phyloP scores from a whole-genome alignment of 768 basidiomycete species.

The Phaffia tasmanica region DNA sequence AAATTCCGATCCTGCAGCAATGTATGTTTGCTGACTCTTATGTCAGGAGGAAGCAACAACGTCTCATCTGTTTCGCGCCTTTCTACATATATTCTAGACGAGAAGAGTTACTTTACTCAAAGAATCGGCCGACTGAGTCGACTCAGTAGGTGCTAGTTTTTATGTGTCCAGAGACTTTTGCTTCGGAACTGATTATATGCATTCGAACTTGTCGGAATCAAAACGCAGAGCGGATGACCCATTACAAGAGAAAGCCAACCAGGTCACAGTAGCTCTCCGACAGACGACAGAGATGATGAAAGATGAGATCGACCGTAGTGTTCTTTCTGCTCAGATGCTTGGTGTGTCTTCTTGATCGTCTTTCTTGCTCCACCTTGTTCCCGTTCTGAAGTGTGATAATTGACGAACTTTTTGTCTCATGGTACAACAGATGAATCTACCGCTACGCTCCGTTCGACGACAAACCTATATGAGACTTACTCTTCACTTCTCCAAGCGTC shows the following conservation, averaged over 20 bases:
- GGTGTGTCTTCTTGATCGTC: slow-evolving; percentile 41
- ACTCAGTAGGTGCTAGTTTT: slow-evolving; percentile 3
- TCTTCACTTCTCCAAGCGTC: slow-evolving; percentile 62
- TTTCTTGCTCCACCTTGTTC: neutral
- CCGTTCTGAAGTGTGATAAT: neutral
- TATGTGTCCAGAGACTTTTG: too few species aligned
- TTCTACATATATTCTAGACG: neutral
- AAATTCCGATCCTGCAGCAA: slow-evolving; percentile 38
- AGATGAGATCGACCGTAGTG: slow-evolving; percentile 78
- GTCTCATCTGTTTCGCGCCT: neutral
- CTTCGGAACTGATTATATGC: slow-evolving; percentile 2
- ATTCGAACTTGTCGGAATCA: slow-evolving; percentile 29
- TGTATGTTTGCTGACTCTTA: slow-evolving; percentile 3
- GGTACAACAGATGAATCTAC: slow-evolving; percentile 58
- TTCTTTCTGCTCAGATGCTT: slow-evolving; percentile 72
- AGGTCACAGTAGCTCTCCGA: slow-evolving; percentile 77
- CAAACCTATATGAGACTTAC: slow-evolving; percentile 64
- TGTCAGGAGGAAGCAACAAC: neutral
- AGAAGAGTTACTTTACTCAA: slow-evolving; percentile 18
- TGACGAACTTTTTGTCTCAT: neutral
- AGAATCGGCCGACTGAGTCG: neutral
- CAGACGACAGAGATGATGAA: slow-evolving; percentile 80
- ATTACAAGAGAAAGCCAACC: slow-evolving; percentile 75
- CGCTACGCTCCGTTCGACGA: slow-evolving; percentile 59
- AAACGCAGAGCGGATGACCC: slow-evolving; percentile 54